phyloP scores from a whole-genome alignment of 2,329 filamentous ascomycete genomes.

The Claviceps pazoutovae region DNA sequence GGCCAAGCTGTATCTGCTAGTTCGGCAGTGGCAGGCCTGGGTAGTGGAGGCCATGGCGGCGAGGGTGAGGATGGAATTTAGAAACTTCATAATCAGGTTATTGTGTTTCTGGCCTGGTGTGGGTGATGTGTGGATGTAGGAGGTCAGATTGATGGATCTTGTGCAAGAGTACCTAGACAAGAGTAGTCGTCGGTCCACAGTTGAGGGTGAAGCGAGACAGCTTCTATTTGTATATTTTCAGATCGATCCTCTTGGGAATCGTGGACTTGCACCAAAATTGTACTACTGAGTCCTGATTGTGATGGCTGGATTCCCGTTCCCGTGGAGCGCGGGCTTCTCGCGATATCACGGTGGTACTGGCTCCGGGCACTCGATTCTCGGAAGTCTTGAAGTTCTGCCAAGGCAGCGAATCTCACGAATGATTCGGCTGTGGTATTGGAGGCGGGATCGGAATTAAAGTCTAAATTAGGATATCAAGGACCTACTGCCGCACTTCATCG shows the following conservation, averaged over 20 bases:
- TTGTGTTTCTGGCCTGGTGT: background rate
- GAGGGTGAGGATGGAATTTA: background rate
- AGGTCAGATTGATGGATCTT: background rate
- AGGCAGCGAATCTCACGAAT: background rate
- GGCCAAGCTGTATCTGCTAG: no score
- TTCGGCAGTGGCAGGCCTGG: constrained; percentile 13
- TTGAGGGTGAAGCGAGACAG: no score
- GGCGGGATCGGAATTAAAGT: background rate
- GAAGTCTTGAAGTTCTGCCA: background rate
- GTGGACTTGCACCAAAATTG: no score
- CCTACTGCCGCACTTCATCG: background rate
- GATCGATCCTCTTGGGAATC: no score
- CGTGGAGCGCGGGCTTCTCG: background rate
- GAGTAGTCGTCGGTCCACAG: no score
- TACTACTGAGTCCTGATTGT: no score
- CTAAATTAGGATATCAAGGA: background rate
- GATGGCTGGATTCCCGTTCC: no score
- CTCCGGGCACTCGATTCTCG: background rate
- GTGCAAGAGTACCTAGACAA: no score
- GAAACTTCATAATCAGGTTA: background rate
- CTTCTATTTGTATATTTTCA: no score
- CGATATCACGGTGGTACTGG: background rate
- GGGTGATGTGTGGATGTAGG: background rate
- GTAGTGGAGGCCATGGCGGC: background rate
- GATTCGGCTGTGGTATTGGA: background rate